Evolutionary conservation across 192 early-diverging fungal species (phyloP).

Genomic region (Coemansia sp.): DNA sequence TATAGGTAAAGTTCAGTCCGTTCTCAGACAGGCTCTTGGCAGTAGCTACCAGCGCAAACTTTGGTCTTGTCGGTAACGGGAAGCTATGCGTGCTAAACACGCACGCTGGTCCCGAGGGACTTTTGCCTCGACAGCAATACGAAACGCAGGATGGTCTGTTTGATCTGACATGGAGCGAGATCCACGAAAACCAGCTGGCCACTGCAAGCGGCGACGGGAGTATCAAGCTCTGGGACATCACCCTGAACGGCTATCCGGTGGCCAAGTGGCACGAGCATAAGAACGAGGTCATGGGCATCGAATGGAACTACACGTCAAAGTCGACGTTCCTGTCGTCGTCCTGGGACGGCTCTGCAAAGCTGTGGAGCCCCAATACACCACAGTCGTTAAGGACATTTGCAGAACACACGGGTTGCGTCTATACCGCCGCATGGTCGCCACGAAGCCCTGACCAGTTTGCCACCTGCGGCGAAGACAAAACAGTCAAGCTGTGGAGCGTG

Average conservation of each 20-base stretch:
- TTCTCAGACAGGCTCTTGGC: conserved; percentile 91
- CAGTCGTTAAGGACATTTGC: conserved; percentile 79
- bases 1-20: conserved; percentile 80
- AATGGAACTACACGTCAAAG: conserved; percentile 93
- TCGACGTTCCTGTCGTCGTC: conserved; percentile 87
- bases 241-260: conserved; percentile 63
- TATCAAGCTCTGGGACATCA: conserved; percentile 92
- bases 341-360: conserved; percentile 93
- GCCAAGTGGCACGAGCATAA: conserved; percentile 90
- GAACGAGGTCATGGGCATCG: conserved; percentile 90
- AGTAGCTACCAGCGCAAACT: conserved; percentile 88
- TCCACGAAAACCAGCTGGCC: conserved; percentile 91
- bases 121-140: conserved; percentile 58
- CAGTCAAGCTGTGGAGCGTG: conserved; percentile 89
- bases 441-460: conserved; percentile 74
- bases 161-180: conserved; percentile 93
- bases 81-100: conserved; percentile 73
- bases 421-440: conserved; percentile 85
- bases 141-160: conserved; percentile 98
- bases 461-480: conserved; percentile 88
- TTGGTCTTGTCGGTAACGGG: conserved; percentile 96
- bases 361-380: conserved; percentile 87
- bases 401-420: conserved; percentile 95
- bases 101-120: conserved; percentile 16
- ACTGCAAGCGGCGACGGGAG: conserved; percentile 93